Conservation (phyloP, 1,139 yeast species). For the Casaregolazyma lundiana region DNA sequence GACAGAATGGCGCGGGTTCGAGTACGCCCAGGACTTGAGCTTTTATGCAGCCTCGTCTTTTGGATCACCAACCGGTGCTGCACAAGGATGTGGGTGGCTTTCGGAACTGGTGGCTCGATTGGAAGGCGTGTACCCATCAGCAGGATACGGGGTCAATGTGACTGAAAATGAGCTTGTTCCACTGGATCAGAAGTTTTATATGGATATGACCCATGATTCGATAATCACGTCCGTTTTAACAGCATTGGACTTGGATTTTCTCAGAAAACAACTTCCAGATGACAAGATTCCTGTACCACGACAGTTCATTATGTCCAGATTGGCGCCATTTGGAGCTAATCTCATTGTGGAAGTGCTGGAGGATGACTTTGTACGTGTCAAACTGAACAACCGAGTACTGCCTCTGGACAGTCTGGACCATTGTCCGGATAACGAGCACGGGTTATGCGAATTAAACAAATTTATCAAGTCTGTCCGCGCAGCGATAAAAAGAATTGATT, state of each 20-base stretch:
- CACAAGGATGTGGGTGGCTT: slow-evolving; percentile 42
- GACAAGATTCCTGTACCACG: slow-evolving; percentile 37
- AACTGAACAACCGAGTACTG: slow-evolving; percentile 38
- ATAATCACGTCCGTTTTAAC: slow-evolving; percentile 37
- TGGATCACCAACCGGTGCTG: slow-evolving; percentile 38
- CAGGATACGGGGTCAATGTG: slow-evolving; percentile 35
- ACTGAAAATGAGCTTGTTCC: slow-evolving; percentile 36
- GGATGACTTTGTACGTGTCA: slow-evolving; percentile 31
- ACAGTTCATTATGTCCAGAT: slow-evolving; percentile 37
- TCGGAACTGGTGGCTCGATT: slow-evolving; percentile 38
- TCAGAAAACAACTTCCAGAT: slow-evolving; percentile 35
- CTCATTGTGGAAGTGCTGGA: slow-evolving; percentile 38
- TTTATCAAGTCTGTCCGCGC: slow-evolving; percentile 34
- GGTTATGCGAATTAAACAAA: slow-evolving; percentile 34
- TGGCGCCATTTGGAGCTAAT: slow-evolving; percentile 43
- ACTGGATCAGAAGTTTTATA: slow-evolving; percentile 38
- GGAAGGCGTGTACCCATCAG: slow-evolving; percentile 23
- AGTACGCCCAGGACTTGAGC: slow-evolving; percentile 41
- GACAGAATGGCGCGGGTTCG: slow-evolving; percentile 47
- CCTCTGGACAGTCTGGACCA: slow-evolving; percentile 35
- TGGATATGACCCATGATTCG: slow-evolving; percentile 43
- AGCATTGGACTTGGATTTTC: slow-evolving; percentile 37
- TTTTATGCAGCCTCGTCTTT: slow-evolving; percentile 41
- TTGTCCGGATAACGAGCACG: slow-evolving; percentile 35
- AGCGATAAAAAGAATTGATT: slow-evolving; percentile 32